Conservation (phyloP, 768 basidiomycete species). For the Boletus insuetus region DNA sequence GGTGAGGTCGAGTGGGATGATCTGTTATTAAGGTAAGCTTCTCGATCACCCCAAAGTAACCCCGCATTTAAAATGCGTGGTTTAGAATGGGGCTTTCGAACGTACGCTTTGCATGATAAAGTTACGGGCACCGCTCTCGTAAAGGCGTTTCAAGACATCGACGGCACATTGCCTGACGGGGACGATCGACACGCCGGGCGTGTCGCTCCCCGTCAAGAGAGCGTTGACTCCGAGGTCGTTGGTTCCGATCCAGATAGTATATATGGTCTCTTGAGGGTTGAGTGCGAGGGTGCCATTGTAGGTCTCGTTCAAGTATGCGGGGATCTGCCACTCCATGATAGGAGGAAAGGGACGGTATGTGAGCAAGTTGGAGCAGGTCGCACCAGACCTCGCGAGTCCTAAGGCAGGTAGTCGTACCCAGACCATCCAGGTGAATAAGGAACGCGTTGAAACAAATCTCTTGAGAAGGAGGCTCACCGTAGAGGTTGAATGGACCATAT, state of each 20-base stretch:
- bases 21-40: conserved; percentile 32
- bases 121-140: conserved; percentile 58
- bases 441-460: too few relatives aligned
- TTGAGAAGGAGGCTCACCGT: conserved; percentile 29
- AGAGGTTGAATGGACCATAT: conserved; percentile 51
- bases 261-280: conserved; percentile 47
- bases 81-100: background rate
- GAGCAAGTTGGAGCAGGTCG: conserved; percentile 62
- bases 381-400: conserved; percentile 56
- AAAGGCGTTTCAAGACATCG: conserved; percentile 56
- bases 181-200: conserved; percentile 49
- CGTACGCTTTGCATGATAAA: conserved; percentile 69
- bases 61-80: too few relatives aligned
- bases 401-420: too few relatives aligned
- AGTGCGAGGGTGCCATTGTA: conserved; percentile 39
- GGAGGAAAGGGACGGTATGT: conserved; percentile 58
- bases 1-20: conserved; percentile 53
- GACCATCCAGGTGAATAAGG: background rate
- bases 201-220: conserved; percentile 50
- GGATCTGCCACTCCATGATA: conserved; percentile 47
- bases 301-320: conserved; percentile 45
- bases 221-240: conserved; percentile 59
- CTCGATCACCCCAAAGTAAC: too few relatives aligned
- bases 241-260: conserved; percentile 68
- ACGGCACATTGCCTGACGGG: conserved; percentile 57